These are phyloP conservation scores for Acacia pycnantha DNA, from an alignment of 331 rosid genomes.

Conservation along the genomic window DNA sequence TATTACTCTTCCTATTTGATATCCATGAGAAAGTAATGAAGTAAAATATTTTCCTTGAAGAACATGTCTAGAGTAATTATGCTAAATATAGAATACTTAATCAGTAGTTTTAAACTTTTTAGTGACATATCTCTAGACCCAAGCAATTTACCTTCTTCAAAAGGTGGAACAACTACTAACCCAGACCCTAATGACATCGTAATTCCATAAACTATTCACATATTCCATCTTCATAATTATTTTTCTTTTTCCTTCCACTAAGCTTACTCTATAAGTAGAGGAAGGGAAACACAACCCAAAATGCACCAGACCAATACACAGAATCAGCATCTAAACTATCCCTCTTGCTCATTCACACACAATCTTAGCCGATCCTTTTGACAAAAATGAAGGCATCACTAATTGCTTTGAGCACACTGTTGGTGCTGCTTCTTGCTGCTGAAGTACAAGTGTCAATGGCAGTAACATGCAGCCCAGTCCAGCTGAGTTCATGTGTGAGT, in stretches of 20 bases:
- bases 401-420: conserved; percentile 45
- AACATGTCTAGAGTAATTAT: background rate
- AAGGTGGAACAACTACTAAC: conserved; percentile 12
- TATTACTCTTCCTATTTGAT: background rate
- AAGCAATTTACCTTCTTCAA: conserved; percentile 8
- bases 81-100: conserved; percentile 17
- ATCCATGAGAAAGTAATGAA: background rate
- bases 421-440: conserved; percentile 50
- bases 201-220: background rate
- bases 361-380: background rate
- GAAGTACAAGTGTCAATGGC: conserved; percentile 53
- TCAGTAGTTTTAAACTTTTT: background rate
- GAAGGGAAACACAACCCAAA: conserved; percentile 38
- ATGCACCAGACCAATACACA: conserved; percentile 35
- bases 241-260: background rate
- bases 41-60: background rate
- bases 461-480: conserved; percentile 81
- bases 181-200: background rate
- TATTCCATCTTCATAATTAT: background rate
- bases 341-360: conserved; percentile 9
- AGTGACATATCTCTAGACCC: conserved; percentile 25
- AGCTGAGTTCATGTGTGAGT: conserved; percentile 78
- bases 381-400: conserved; percentile 67
- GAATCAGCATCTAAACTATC: conserved; percentile 20
- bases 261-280: conserved; percentile 62